Conservation (phyloP, 768 basidiomycete genomes). For the Podaxis sp. region DNA sequence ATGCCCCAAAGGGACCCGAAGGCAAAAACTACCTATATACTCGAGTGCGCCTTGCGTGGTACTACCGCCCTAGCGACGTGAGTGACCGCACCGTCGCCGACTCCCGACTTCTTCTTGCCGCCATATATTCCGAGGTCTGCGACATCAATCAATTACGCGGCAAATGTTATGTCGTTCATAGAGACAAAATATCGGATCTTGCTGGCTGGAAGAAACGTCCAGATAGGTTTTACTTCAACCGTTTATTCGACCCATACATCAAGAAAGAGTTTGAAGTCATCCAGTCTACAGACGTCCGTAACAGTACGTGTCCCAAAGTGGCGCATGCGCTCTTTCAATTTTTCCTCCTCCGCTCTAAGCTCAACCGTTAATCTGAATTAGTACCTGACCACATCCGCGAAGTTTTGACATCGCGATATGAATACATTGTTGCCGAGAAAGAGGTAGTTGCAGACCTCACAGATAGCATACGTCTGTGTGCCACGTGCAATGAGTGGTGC, state of each 20-base stretch:
- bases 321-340: slow-evolving; percentile 4
- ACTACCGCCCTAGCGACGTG: slow-evolving; percentile 96
- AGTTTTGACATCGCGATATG: slow-evolving; percentile 77
- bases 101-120: slow-evolving; percentile 87
- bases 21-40: slow-evolving; percentile 69
- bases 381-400: slow-evolving; percentile 82
- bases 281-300: slow-evolving; percentile 79
- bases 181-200: slow-evolving; percentile 93
- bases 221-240: slow-evolving; percentile 95
- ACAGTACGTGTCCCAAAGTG: slow-evolving; percentile 57
- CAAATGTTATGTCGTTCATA: slow-evolving; percentile 91
- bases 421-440: slow-evolving; percentile 94
- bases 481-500: slow-evolving; percentile 86
- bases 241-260: slow-evolving; percentile 96
- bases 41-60: slow-evolving; percentile 91
- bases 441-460: slow-evolving; percentile 90
- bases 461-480: slow-evolving; percentile 81
- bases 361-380: slow-evolving; percentile 33
- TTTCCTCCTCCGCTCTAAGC: not conserved
- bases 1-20: slow-evolving; percentile 61
- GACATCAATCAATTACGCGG: slow-evolving; percentile 92
- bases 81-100: slow-evolving; percentile 89
- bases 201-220: slow-evolving; percentile 92
- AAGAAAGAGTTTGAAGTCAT: slow-evolving; percentile 98
- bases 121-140: slow-evolving; percentile 95